A percentile compares a stretch with the other conserved stretches of the same genome.
These are phyloP conservation scores for Solanum chaucha DNA, from an alignment of 257 asterid species.

Conservation along the genomic window DNA sequence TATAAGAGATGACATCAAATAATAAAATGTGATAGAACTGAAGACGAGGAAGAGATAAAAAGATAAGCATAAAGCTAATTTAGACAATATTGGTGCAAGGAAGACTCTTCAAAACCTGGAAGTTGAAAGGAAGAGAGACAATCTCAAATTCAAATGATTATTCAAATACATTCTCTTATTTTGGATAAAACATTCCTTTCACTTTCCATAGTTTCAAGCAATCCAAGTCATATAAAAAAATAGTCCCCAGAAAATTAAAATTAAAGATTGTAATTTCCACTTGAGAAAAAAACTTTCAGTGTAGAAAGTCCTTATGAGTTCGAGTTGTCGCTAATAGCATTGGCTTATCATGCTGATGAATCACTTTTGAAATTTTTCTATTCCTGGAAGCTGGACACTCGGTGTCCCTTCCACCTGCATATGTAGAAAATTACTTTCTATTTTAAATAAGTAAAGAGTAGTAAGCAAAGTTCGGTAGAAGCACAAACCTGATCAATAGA, in stretches of 20 bases:
- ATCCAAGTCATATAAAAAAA: background rate
- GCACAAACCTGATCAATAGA: background rate
- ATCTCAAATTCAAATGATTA: background rate
- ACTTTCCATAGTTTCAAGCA: background rate
- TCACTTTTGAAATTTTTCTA: background rate
- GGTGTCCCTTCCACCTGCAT: background rate
- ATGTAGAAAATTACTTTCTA: background rate
- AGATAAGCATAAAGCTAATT: background rate
- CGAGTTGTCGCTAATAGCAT: background rate
- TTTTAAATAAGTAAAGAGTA: background rate
- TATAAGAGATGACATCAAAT: no score
- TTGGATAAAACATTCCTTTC: background rate
- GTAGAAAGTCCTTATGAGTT: no score
- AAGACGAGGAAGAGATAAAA: background rate
- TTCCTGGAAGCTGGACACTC: background rate
- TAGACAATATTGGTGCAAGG: background rate
- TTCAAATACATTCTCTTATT: background rate
- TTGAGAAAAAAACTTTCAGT: background rate
- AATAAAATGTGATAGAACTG: background rate
- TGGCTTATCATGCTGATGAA: background rate
- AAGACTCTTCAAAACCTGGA: no score
- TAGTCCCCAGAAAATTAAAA: background rate
- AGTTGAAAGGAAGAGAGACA: no score
- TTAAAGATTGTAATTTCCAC: background rate
- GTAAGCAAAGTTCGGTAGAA: background rate